These are phyloP conservation scores for Pueraria montana DNA, from an alignment of 306 rosid species.

Conservation along the genomic window DNA sequence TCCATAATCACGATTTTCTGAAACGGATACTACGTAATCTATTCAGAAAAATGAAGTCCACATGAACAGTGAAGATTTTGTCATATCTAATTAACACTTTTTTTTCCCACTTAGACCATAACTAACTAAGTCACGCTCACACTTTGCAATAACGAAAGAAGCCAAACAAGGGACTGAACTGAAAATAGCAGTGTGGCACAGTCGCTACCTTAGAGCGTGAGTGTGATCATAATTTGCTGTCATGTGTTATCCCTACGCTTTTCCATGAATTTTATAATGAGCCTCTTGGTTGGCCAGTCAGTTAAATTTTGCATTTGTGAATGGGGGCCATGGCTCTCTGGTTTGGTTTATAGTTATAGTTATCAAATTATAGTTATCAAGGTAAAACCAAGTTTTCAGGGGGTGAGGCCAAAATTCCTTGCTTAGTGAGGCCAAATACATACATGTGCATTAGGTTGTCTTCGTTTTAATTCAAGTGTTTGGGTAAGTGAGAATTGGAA, in stretches of 20 bases:
- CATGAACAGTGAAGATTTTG: neutral
- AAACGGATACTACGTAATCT: neutral
- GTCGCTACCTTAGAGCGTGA: constrained; percentile 43
- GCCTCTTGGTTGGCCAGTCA: constrained; percentile 38
- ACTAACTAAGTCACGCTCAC: neutral
- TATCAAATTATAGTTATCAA: too few species aligned
- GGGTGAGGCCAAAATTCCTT: constrained; percentile 2
- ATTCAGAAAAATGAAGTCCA: neutral
- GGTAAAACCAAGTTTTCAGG: neutral
- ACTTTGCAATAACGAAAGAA: neutral
- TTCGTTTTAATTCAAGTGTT: neutral
- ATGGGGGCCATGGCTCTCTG: constrained; percentile 1
- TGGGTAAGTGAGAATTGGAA: constrained; percentile 28
- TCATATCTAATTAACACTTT: neutral
- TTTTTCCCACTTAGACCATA: neutral
- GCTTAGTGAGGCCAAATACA: constrained; percentile 1
- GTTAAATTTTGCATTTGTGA: neutral
- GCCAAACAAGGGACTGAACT: neutral
- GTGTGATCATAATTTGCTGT: neutral
- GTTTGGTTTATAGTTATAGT: too few species aligned
- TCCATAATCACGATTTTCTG: neutral
- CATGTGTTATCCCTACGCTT: constrained; percentile 37
- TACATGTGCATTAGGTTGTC: neutral
- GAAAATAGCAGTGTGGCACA: constrained; percentile 36
- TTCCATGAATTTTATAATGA: constrained; percentile 50